phyloP scores from a whole-genome alignment of 306 rosid genomes.

The Boehmeria nivea region DNA sequence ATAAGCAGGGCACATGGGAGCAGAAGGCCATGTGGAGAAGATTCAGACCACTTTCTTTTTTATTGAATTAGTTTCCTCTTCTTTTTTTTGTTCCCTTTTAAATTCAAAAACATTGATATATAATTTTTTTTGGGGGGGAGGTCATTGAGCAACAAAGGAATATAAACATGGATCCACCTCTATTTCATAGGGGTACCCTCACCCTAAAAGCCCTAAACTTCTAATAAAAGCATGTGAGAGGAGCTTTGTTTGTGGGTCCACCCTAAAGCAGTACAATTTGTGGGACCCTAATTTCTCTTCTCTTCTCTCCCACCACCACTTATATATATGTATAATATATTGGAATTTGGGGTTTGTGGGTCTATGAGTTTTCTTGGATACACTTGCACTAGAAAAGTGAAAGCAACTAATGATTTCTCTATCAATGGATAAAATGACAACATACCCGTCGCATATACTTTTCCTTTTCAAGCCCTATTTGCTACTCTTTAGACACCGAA shows the following conservation, averaged over 20 bases:
- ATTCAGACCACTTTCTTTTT: slow-evolving; percentile 47
- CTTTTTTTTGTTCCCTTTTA: background rate
- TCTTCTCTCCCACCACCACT: slow-evolving; percentile 12
- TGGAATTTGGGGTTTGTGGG: slow-evolving; percentile 7
- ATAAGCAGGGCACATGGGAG: slow-evolving; percentile 74
- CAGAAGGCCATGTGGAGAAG: slow-evolving; percentile 78
- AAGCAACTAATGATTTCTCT: slow-evolving; percentile 45
- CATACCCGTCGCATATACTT: slow-evolving; percentile 15
- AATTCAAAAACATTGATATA: background rate
- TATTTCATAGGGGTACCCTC: slow-evolving; percentile 31
- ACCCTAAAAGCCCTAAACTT: slow-evolving; percentile 30
- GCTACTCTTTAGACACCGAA: background rate
- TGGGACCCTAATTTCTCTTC: slow-evolving; percentile 21
- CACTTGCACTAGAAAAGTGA: slow-evolving; percentile 44
- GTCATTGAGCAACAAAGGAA: slow-evolving; percentile 34
- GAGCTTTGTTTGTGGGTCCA: slow-evolving; percentile 27
- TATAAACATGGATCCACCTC: slow-evolving; percentile 53
- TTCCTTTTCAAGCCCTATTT: slow-evolving; percentile 15
- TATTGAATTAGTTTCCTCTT: slow-evolving; percentile 9
- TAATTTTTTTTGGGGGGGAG: background rate
- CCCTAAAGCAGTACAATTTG: slow-evolving; percentile 22
- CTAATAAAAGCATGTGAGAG: slow-evolving; percentile 40
- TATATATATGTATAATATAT: background rate
- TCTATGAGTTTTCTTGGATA: slow-evolving; percentile 28
- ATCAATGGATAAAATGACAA: slow-evolving; percentile 47